Conservation (phyloP, 2,329 filamentous ascomycete genomes). For the Capronia epimyces region DNA sequence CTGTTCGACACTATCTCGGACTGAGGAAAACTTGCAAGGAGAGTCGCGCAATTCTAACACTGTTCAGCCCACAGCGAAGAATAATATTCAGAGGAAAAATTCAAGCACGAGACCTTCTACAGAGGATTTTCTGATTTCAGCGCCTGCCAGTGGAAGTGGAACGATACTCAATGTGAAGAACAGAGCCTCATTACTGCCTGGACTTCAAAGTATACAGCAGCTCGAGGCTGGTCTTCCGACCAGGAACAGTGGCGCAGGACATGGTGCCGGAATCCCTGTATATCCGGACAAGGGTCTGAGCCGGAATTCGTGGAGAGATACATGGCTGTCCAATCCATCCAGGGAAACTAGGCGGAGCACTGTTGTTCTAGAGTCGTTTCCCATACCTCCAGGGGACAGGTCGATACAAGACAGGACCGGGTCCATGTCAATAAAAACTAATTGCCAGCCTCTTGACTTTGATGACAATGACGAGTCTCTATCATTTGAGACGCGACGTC, state of each 20-base stretch:
- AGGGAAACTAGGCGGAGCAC: slow-evolving; percentile 36
- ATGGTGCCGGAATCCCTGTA: slow-evolving; percentile 39
- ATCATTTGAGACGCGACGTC: slow-evolving; percentile 18
- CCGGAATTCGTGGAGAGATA: slow-evolving; percentile 38
- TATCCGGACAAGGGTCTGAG: slow-evolving; percentile 35
- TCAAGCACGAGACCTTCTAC: background rate
- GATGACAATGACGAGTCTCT: slow-evolving; percentile 3
- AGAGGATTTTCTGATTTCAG: background rate
- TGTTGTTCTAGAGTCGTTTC: slow-evolving; percentile 31
- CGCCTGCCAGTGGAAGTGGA: background rate
- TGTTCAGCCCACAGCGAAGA: background rate
- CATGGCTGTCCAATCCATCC: slow-evolving; percentile 33
- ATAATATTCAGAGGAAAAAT: background rate
- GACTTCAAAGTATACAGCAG: background rate
- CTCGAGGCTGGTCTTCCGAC: slow-evolving; percentile 33
- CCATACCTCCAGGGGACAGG: slow-evolving; percentile 14
- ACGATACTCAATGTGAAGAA: background rate
- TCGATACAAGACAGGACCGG: slow-evolving; percentile 1
- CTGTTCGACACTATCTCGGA: background rate
- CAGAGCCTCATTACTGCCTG: slow-evolving; percentile 27
- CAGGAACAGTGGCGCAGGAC: slow-evolving; percentile 40
- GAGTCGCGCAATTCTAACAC: background rate
- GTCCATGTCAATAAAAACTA: background rate
- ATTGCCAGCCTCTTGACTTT: slow-evolving; percentile 3
- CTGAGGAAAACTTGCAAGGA: background rate